These are phyloP conservation scores for Elsinoe necatrix DNA, from an alignment of 2,329 filamentous ascomycete species.

Conservation along the genomic window DNA sequence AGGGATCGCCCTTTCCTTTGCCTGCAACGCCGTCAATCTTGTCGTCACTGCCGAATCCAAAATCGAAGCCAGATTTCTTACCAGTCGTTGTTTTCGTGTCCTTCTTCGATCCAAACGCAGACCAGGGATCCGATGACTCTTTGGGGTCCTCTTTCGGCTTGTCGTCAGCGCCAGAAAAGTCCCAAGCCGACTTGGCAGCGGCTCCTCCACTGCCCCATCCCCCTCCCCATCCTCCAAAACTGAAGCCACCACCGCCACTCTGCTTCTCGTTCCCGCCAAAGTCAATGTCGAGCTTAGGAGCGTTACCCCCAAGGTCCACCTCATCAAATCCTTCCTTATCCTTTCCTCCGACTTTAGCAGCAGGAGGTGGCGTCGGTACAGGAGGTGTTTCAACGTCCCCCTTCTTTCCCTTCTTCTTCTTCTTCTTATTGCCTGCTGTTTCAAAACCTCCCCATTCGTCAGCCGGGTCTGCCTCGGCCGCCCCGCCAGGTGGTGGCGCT, in stretches of 20 bases:
- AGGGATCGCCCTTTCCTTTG: slow-evolving; percentile 27
- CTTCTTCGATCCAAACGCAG: slow-evolving; percentile 25
- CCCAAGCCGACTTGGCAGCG: slow-evolving; percentile 27
- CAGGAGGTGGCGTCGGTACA: slow-evolving; percentile 21
- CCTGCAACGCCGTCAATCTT: slow-evolving; percentile 5
- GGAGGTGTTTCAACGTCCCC: slow-evolving; percentile 2
- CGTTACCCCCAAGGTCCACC: slow-evolving; percentile 38
- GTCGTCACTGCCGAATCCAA: slow-evolving; percentile 15
- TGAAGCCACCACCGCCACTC: slow-evolving; percentile 27
- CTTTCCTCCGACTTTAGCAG: slow-evolving; percentile 19
- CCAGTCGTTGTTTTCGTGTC: slow-evolving; percentile 25
- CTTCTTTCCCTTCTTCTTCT: slow-evolving; percentile 30
- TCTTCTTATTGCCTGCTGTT: slow-evolving; percentile 27
- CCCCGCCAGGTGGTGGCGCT: not conserved
- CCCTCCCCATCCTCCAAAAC: slow-evolving; percentile 28
- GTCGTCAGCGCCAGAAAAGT: slow-evolving; percentile 25
- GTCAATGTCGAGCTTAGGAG: slow-evolving; percentile 41
- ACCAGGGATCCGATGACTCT: slow-evolving; percentile 23
- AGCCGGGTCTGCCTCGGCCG: slow-evolving; percentile 19
- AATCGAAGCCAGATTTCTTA: slow-evolving; percentile 22
- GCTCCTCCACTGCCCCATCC: slow-evolving; percentile 26
- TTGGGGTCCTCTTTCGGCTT: slow-evolving; percentile 23
- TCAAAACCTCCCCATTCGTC: slow-evolving; percentile 23
- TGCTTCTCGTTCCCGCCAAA: slow-evolving; percentile 29
- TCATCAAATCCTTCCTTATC: slow-evolving; percentile 38